A percentile compares a stretch with the other conserved stretches of the same genome.
These are phyloP conservation scores for Cystofilobasidium macerans DNA, from an alignment of 768 basidiomycete species.

Conservation along the genomic window DNA sequence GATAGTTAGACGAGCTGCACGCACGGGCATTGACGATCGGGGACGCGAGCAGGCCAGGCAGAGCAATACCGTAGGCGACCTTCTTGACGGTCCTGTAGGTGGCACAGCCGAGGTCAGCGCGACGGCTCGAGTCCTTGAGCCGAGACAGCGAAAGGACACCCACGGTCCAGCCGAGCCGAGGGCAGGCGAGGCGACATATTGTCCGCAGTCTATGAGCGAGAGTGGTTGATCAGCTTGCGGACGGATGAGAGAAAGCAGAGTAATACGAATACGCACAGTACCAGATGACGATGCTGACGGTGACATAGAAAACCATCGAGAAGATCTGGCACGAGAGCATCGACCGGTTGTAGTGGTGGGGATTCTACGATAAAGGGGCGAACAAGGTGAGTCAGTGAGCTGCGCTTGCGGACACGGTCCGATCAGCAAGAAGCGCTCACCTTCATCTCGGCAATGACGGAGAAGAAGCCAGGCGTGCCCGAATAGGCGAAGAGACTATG, in stretches of 20 bases:
- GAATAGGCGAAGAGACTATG: slow-evolving; percentile 36
- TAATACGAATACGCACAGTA: slow-evolving; percentile 3
- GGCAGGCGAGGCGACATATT: slow-evolving; percentile 31
- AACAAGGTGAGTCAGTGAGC: no score
- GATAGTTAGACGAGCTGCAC: no score
- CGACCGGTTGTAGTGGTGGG: slow-evolving; percentile 35
- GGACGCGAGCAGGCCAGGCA: slow-evolving; percentile 28
- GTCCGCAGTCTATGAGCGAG: slow-evolving; percentile 22
- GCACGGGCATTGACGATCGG: no score
- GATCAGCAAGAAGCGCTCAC: slow-evolving; percentile 28
- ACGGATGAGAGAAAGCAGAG: neutral
- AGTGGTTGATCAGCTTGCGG: no score
- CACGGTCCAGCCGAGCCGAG: slow-evolving; percentile 32
- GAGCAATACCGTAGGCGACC: slow-evolving; percentile 28
- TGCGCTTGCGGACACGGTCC: no score
- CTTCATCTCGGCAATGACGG: slow-evolving; percentile 38
- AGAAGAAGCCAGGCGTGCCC: slow-evolving; percentile 27
- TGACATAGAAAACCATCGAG: slow-evolving; percentile 29
- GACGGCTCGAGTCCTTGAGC: no score
- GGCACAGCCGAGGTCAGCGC: no score
- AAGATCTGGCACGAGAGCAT: slow-evolving; percentile 32
- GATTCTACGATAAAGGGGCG: no score
- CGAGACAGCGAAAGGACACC: no score
- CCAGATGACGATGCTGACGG: slow-evolving; percentile 17
- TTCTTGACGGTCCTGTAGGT: slow-evolving; percentile 31